Conservation (phyloP, 352 stramenopile genomes). For the Globisporangium camurandrum region DNA sequence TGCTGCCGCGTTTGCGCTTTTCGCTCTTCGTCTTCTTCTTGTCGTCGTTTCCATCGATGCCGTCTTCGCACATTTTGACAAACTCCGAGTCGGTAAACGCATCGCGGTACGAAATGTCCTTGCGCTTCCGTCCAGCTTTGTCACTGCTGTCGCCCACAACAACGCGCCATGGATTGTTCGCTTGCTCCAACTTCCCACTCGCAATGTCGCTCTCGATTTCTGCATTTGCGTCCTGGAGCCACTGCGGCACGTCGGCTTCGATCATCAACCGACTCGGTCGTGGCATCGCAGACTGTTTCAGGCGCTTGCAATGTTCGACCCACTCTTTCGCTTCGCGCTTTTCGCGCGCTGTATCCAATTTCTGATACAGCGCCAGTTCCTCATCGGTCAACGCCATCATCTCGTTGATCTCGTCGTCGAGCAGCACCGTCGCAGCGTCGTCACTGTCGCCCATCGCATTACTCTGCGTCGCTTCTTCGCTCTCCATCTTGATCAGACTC, state of each 20-base stretch:
- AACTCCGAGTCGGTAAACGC: constrained; percentile 84
- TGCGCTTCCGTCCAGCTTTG: constrained; percentile 54
- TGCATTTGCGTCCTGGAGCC: constrained; percentile 65
- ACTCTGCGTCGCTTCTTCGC: constrained; percentile 67
- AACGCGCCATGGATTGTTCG: constrained; percentile 52
- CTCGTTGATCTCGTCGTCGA: constrained; percentile 85
- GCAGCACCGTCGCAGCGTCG: constrained; percentile 50
- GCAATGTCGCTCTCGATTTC: constrained; percentile 50
- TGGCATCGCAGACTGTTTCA: too few relatives aligned
- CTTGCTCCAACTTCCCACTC: constrained; percentile 41
- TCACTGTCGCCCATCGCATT: constrained; percentile 54
- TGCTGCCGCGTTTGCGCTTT: constrained; percentile 26
- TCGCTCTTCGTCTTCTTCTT: constrained; percentile 10
- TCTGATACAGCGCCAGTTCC: constrained; percentile 73
- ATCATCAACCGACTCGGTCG: constrained; percentile 68
- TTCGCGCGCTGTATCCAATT: constrained; percentile 56
- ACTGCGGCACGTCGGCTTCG: constrained; percentile 62
- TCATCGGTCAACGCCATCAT: constrained; percentile 88
- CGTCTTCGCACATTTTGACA: constrained; percentile 84
- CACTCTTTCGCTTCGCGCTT: constrained; percentile 58
- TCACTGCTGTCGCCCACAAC: constrained; percentile 1
- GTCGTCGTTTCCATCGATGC: constrained; percentile 36
- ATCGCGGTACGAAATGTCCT: constrained; percentile 83
- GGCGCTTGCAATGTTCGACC: constrained; percentile 57
- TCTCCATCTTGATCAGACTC: constrained; percentile 86